Conservation (phyloP, 2,329 filamentous ascomycete genomes). For the Setomelanomma holmii region DNA sequence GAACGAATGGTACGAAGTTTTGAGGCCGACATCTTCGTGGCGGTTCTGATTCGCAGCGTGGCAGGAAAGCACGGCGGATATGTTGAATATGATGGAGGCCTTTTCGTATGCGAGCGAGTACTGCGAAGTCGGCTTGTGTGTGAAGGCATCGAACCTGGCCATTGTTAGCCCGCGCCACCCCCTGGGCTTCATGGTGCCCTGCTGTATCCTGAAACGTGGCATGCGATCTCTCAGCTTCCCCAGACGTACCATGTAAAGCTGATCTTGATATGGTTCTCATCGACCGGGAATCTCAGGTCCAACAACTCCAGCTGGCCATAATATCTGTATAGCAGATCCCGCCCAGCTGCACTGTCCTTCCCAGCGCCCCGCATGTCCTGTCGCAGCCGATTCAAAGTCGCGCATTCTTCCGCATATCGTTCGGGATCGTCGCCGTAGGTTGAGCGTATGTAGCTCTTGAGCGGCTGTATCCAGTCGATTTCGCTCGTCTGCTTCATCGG, state of each 20-base stretch:
- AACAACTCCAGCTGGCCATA: slow-evolving; percentile 96
- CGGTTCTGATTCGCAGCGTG: slow-evolving; percentile 93
- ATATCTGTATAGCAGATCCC: slow-evolving; percentile 94
- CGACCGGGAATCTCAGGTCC: slow-evolving; percentile 93
- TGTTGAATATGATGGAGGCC: slow-evolving; percentile 99
- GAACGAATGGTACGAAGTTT: slow-evolving; percentile 97
- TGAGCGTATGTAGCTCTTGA: slow-evolving; percentile 91
- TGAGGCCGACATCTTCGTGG: slow-evolving; percentile 89
- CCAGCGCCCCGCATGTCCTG: slow-evolving; percentile 99
- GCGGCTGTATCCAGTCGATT: slow-evolving; percentile 93
- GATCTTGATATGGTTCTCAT: slow-evolving; percentile 99
- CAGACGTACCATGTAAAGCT: slow-evolving; percentile 87
- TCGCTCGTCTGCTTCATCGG: slow-evolving; percentile 94
- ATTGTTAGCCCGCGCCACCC: slow-evolving; percentile 25
- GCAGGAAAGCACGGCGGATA: slow-evolving; percentile 93
- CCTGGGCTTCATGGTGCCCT: background rate
- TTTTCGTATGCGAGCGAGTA: slow-evolving; percentile 98
- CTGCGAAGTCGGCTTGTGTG: slow-evolving; percentile 94
- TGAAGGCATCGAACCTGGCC: slow-evolving; percentile 98
- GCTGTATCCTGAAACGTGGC: background rate
- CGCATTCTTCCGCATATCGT: slow-evolving; percentile 93
- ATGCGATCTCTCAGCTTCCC: background rate
- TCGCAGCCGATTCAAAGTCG: slow-evolving; percentile 88
- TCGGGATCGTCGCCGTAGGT: slow-evolving; percentile 98
- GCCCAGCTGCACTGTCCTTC: slow-evolving; percentile 91